Evolutionary conservation across 805 yeast species (phyloP), one percentile per base, ranked within the genome.

Genomic region (Monosporozyma servazzii): DNA sequence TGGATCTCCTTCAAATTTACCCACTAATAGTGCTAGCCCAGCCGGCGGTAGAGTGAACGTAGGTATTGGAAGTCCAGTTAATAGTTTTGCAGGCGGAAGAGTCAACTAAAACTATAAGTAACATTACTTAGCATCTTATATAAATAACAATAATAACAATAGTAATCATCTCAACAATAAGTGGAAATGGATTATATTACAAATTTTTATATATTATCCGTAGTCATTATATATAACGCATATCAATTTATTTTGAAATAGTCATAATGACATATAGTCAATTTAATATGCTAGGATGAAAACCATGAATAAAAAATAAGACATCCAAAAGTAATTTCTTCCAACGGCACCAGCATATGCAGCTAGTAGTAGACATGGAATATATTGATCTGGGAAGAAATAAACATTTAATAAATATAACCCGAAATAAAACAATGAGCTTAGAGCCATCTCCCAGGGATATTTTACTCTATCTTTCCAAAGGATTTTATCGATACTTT

Each of bases 371-470:
- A 56, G 21, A 46, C 50, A 58, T 21, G 63, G 61, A 53, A 56
- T 50, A 3, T 52, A 39, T 33, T 52, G 49, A 10, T 45, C 53
- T 9, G 58, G 56, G 7, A 59, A 50, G 3, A 53, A 2, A 15
- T 23, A 36, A 15, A 47, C 23, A 13, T 54, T 45, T n/a, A 53
- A 10, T 21, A 54, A 23, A 27, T 62, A 65, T 2, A 58, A 33
- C 5, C 52, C 13, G 18, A 62, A 54, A 47, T 57, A 57, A 13
- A 50, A 31, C 0, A 52, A 1, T 1, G 55, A 55, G 2, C 45
- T 40, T 7, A 60, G 9, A 1, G 63, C 47, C 20, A 51, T 59
- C 51, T 68, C 70, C 75, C 74, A 71, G 0, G 57, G 37, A 45
- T 66, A 64, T 2, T 37, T 48, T 5, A 45, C 50, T 41, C 54